These are phyloP conservation scores for Yamadazyma diddensiae DNA, from an alignment of 1,139 yeast species.

Conservation along the genomic window DNA sequence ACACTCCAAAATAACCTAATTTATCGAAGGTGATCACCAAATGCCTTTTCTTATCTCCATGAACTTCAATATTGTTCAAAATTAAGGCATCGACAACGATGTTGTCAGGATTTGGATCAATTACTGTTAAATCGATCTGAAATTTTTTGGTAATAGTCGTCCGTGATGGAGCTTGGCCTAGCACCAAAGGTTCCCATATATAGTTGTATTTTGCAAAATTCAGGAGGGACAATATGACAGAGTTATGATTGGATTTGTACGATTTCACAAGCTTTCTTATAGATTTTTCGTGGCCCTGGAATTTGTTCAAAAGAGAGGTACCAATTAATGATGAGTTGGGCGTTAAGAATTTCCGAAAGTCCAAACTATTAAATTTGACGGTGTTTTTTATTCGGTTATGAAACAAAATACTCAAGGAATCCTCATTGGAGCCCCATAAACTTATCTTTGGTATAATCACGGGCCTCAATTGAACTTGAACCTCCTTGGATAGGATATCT, in stretches of 20 bases:
- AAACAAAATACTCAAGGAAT: conserved; percentile 21
- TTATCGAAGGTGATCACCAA: conserved; percentile 50
- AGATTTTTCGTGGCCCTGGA: conserved; percentile 85
- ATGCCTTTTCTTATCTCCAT: conserved; percentile 21
- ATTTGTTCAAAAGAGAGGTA: conserved; percentile 38
- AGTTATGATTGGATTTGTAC: conserved; percentile 23
- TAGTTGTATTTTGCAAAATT: conserved; percentile 54
- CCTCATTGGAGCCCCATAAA: conserved; percentile 14
- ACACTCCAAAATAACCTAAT: conserved; percentile 55
- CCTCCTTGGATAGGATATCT: conserved; percentile 9
- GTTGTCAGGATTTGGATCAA: conserved; percentile 9
- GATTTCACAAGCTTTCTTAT: conserved; percentile 67
- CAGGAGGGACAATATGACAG: conserved; percentile 34
- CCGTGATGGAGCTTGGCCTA: conserved; percentile 11
- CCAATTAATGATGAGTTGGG: conserved; percentile 12
- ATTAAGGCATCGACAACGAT: conserved; percentile 33
- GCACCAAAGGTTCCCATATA: conserved; percentile 58
- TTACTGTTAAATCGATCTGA: conserved; percentile 21
- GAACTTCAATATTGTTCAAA: conserved; percentile 28
- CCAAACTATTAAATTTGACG: conserved; percentile 26
- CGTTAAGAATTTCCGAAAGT: conserved; percentile 13
- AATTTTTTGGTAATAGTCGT: conserved; percentile 37
- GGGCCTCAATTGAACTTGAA: conserved; percentile 21
- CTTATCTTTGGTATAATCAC: conserved; percentile 22
- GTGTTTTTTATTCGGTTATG: conserved; percentile 42